Conservation (phyloP, 2,329 filamentous ascomycete genomes). For the Cladosporium austrohemisphaericum region DNA sequence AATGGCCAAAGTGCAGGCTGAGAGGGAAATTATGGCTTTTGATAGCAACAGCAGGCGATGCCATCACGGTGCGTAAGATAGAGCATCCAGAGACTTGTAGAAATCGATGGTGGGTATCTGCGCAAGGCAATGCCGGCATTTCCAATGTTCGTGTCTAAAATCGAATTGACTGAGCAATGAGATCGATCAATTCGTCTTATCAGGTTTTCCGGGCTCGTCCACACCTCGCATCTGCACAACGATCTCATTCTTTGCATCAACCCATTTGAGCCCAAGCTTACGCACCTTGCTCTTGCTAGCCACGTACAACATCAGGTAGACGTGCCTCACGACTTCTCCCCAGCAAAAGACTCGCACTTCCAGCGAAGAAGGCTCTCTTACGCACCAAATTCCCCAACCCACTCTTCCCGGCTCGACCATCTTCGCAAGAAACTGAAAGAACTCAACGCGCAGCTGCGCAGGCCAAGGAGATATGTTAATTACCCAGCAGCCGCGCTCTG, state of each 20-base stretch:
- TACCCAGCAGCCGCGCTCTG: conserved; percentile 77
- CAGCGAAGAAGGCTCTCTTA: conserved; percentile 35
- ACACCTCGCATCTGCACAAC: conserved; percentile 49
- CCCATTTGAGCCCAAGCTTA: conserved; percentile 59
- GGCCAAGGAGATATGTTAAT: conserved; percentile 59
- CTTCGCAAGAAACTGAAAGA: conserved; percentile 61
- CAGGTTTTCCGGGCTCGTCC: neutral
- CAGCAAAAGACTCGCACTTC: conserved; percentile 69
- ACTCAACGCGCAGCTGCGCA: conserved; percentile 43
- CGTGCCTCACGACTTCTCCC: conserved; percentile 67
- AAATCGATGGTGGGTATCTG: no score
- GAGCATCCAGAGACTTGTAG: no score
- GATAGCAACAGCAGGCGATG: no score
- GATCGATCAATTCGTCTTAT: neutral
- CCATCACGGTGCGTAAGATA: no score
- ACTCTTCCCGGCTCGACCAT: conserved; percentile 57
- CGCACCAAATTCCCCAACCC: conserved; percentile 65
- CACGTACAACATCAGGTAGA: conserved; percentile 71
- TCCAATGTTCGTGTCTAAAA: no score
- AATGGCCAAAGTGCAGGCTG: no score
- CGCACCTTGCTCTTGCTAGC: conserved; percentile 63
- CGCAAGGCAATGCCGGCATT: no score
- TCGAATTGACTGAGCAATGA: no score
- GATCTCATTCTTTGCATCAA: conserved; percentile 57
- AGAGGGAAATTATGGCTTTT: no score